These are phyloP conservation scores for Xanthoceras sorbifolium DNA, from an alignment of 345 rosid species.

Conservation along the genomic window DNA sequence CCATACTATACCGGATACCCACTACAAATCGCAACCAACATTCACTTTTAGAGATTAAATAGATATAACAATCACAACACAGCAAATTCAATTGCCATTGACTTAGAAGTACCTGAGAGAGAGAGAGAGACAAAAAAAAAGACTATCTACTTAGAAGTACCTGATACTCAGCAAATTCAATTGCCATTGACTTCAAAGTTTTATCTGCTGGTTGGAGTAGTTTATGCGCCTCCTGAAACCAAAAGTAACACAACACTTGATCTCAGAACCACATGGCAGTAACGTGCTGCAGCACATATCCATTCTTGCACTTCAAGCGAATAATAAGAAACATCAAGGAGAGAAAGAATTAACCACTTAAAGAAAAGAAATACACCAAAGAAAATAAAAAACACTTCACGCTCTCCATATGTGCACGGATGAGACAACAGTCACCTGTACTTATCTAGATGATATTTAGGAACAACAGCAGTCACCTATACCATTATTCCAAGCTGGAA, in stretches of 20 bases:
- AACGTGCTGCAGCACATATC: not conserved
- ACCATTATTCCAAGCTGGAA: not conserved
- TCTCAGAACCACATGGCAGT: not conserved
- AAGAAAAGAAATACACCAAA: slow-evolving; percentile 2
- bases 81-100: no score
- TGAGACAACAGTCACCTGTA: not conserved
- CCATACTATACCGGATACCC: no score
- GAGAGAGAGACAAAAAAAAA: no score
- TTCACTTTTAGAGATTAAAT: not conserved
- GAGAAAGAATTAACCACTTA: not conserved
- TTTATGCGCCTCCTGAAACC: slow-evolving; percentile 86
- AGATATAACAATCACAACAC: not conserved
- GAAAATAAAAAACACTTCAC: not conserved
- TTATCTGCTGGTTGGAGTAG: slow-evolving; percentile 94
- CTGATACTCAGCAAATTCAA: slow-evolving; percentile 99
- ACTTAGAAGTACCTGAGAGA: slow-evolving; percentile 63
- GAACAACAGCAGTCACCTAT: not conserved
- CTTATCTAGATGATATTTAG: not conserved
- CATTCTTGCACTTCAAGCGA: not conserved
- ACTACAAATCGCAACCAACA: slow-evolving; percentile 6
- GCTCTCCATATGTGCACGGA: not conserved
- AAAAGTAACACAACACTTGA: slow-evolving; percentile 10
- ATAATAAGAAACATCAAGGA: not conserved
- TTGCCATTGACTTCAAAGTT: slow-evolving; percentile 89
- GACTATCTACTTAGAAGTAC: slow-evolving; percentile 43